These are phyloP conservation scores for Phytophthora constricta DNA, from an alignment of 352 stramenopile species.

Conservation along the genomic window DNA sequence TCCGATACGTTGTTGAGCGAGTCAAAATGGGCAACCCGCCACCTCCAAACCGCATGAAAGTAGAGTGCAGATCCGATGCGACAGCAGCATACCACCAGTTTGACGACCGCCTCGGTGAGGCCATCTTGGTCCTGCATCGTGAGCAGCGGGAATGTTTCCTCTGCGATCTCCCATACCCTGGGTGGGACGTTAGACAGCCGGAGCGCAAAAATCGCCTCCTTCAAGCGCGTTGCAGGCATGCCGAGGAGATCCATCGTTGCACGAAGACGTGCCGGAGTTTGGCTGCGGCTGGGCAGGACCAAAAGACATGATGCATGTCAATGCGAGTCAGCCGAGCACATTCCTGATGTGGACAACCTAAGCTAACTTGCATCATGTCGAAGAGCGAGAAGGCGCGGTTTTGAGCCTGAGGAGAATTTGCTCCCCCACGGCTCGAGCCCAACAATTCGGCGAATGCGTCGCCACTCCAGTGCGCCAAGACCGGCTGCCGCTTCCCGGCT, in stretches of 20 bases:
- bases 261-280: neutral
- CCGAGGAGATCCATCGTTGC: neutral
- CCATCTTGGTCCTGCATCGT: too few relatives aligned
- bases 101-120: neutral
- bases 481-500: neutral
- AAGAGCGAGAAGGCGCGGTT: neutral
- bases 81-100: neutral
- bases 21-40: neutral
- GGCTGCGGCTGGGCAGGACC: neutral
- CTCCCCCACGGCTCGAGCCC: neutral
- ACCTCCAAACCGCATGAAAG: constrained; percentile 3
- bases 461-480: neutral
- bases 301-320: neutral
- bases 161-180: neutral
- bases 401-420: neutral
- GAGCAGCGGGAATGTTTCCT: neutral
- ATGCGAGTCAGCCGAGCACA: neutral
- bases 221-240: neutral
- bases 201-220: neutral
- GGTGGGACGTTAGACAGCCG: neutral
- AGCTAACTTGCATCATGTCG: neutral
- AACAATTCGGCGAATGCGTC: neutral
- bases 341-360: neutral
- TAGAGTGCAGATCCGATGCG: neutral
- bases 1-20: neutral